Base-by-base conservation (phyloP, 2,329 filamentous ascomycete species). In the Daldinia eschscholtzii region DNA sequence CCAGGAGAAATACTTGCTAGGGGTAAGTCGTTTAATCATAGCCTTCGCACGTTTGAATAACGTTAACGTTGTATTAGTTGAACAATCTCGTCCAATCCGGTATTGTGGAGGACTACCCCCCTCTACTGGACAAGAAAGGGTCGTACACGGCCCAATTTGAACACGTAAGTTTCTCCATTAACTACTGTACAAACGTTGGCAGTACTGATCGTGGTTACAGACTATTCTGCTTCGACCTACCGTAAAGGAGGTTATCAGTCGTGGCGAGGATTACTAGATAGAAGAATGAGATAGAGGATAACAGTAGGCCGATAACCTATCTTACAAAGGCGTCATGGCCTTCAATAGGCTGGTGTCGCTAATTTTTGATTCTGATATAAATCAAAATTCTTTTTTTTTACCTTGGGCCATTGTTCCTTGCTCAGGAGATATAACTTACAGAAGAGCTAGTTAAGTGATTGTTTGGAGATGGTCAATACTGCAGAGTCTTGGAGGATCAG, bases 71-170 rank as follows among this genome's bases (percentile, higher is more conserved):
- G 13, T 26, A 55, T 10, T 72, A 94, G 91, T 84, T 98, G 80
- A 97, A 97, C 82, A 95, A 91, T 77, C 86, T 98, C 46, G 93
- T 98, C 53, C 86, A 89, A 46, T 89, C 86, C 65, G 94, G 93
- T 65, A 92, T 98, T 74, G 93, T 98, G 48, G 93, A 98, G 81
- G 89, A 92, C 48, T 98, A 98, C 79, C 93, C 94, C 42, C 94
- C 94, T 33, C 84, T 98, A 74, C 91, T 92, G 74, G 94, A 98
- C 82, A 90, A 94, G 82, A 97, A 97, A 87, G 95, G 95, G 66
- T 97, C 93, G 28, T 97, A 97, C 81, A 97, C 94, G 28, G 95
- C 94, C 71, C 94, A 98, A 80, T 97, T 90, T 79, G 94, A 98
- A 85, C 94, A 98, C 83, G 94, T 97, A 83, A 87, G 92, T 88